These are phyloP conservation scores for Sporothrix protearum DNA, from an alignment of 2,329 filamentous ascomycete genomes.

Conservation along the genomic window DNA sequence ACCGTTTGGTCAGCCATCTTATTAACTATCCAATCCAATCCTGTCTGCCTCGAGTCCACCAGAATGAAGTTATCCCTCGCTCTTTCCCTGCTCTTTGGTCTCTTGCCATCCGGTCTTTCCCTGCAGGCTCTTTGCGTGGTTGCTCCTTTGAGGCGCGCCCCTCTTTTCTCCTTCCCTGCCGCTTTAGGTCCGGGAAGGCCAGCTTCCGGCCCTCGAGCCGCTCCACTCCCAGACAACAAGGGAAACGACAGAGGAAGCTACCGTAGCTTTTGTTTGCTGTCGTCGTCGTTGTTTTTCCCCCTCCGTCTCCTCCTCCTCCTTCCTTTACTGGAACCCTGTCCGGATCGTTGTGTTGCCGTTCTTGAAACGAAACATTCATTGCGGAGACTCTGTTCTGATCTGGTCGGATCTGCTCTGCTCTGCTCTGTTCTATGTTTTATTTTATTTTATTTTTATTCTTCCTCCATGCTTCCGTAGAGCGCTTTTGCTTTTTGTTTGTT, in stretches of 20 bases:
- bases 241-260: neutral
- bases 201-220: conserved; percentile 17
- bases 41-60: neutral
- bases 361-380: conserved; percentile 14
- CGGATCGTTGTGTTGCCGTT: conserved; percentile 14
- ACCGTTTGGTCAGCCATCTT: no score
- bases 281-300: conserved; percentile 19
- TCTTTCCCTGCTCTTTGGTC: neutral
- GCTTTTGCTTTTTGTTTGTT: neutral
- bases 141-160: neutral
- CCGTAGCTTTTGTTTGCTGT: neutral
- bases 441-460: neutral
- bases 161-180: neutral
- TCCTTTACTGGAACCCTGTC: neutral
- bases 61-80: neutral
- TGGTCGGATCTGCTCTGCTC: no score
- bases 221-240: neutral
- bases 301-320: conserved; percentile 13
- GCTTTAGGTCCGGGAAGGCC: conserved; percentile 13
- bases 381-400: neutral
- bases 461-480: neutral
- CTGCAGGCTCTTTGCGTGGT: neutral
- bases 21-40: no score
- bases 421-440: no score
- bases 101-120: neutral